These are phyloP conservation scores for Paramecium caudatum DNA, from an alignment of 73 alveolate species.

Conservation along the genomic window DNA sequence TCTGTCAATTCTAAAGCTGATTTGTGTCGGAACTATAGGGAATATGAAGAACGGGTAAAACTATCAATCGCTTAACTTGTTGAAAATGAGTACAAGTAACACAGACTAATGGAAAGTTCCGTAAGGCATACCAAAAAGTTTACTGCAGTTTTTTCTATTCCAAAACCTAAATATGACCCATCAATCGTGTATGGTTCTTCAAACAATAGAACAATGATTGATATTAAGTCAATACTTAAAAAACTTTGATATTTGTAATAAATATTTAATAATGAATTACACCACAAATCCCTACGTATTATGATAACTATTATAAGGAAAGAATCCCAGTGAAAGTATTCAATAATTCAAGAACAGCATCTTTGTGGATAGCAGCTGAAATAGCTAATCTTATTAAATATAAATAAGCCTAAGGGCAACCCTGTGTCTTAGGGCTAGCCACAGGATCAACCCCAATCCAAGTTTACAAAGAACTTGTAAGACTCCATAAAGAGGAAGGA, in stretches of 20 bases:
- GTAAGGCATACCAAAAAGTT: not conserved
- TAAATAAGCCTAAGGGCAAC: not conserved
- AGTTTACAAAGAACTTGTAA: constrained; percentile 82
- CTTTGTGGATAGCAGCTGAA: constrained; percentile 30
- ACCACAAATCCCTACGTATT: constrained; percentile 52
- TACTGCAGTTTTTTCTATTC: not conserved
- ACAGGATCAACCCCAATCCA: constrained; percentile 91
- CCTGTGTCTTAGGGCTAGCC: constrained; percentile 87
- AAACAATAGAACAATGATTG: constrained; percentile 14
- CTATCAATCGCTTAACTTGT: constrained; percentile 28
- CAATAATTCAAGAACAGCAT: constrained; percentile 10
- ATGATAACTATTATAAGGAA: not conserved
- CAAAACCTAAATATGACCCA: constrained; percentile 34
- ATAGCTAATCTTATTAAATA: constrained; percentile 22
- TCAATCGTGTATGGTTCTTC: constrained; percentile 18
- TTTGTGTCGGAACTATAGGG: not conserved
- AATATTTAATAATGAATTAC: not conserved
- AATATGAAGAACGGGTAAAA: constrained; percentile 20
- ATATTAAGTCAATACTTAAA: not conserved
- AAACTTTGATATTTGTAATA: not conserved
- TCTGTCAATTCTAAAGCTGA: constrained; percentile 19
- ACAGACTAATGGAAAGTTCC: not conserved
- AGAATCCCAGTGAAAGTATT: constrained; percentile 33
- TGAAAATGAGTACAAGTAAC: constrained; percentile 1
- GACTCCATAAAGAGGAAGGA: constrained; percentile 84